Percentiles rank a stretch among this genome's conserved stretches.
Evolutionary conservation across 495 filamentous ascomycete species (phyloP).

Genomic region (Sphaerosporella brunnea): DNA sequence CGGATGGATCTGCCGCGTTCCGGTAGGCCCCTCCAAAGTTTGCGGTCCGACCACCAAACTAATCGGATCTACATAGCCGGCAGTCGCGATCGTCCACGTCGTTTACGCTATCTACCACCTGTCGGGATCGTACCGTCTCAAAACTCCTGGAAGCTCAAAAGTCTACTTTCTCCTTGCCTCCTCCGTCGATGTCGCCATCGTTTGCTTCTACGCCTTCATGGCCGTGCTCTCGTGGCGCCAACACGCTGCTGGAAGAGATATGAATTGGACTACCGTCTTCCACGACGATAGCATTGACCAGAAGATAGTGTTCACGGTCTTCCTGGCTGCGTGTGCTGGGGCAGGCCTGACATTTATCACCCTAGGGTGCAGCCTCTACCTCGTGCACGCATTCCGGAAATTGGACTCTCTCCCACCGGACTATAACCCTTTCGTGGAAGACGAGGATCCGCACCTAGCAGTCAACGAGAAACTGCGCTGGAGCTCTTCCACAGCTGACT

Average conservation of each 20-base stretch:
- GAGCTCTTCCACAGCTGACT: conserved; percentile 3
- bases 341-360: conserved; percentile 16
- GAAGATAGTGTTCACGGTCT: conserved; percentile 14
- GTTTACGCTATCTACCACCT: conserved; percentile 21
- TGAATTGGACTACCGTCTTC: conserved; percentile 16
- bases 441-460: conserved; percentile 11
- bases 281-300: neutral
- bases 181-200: conserved; percentile 14
- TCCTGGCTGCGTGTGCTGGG: conserved; percentile 9
- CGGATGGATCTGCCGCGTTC: conserved; percentile 18
- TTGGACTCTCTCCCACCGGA: conserved; percentile 15
- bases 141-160: conserved; percentile 13
- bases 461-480: conserved; percentile 6
- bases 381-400: conserved; percentile 15
- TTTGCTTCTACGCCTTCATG: conserved; percentile 19
- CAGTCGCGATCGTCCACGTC: conserved; percentile 16
- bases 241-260: neutral
- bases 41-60: no score
- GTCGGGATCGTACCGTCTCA: conserved; percentile 17
- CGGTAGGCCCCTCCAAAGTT: conserved; percentile 13
- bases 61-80: no score
- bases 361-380: conserved; percentile 10
- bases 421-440: conserved; percentile 16
- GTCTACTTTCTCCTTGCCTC: conserved; percentile 17
- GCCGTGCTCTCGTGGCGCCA: conserved; percentile 14